Evolutionary conservation across 2,329 filamentous ascomycete genomes (phyloP), one percentile per base, ranked within the genome.

Genomic region (Aureobasidium zeae): DNA sequence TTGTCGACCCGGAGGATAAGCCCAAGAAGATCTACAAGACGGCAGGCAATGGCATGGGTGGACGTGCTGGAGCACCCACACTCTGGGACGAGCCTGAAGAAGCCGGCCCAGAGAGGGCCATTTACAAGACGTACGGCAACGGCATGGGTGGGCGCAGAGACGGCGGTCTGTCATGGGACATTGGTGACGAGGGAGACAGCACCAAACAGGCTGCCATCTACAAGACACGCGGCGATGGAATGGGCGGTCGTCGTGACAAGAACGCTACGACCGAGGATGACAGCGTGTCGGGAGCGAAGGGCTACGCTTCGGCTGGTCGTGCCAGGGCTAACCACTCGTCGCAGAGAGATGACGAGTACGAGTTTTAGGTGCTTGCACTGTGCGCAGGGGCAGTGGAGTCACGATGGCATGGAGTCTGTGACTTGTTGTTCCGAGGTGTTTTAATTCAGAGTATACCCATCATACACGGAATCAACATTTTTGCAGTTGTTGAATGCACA

Each of bases 1-100:
- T 93, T 67, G 71, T 72, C 5, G 86, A 94, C 58, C 69, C 77
- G 29, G n/a, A n/a, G n/a, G 26, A 44, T 13, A 25, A 49, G 29
- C 50, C 52, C 35, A 54, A 57, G 53, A 60, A 59, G 53, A 59
- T 60, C 41, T 60, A 60, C 54, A 58, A 57, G 51, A 60, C 57
- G 15, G 60, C 60, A 26, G 60, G 60, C 28, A 59, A 63, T 37
- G 80, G 81, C 42, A 83, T 83, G 79, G 79, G 79, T 32, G 74
- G 74, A 29, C 67, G 67, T 49, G 75, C 70, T 58, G 73, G 71
- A 32, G 67, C 69, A 29, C 65, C 49, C 10, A 66, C 73, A 44
- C 61, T 69, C 54, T 83, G 78, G 77, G 72, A 70, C 31, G 69
- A 70, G 22, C 47, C 47, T 3, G 47, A 47, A 24, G 26, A 41